Conservation (phyloP, 2,329 filamentous ascomycete genomes). For the Fusarium sp. region DNA sequence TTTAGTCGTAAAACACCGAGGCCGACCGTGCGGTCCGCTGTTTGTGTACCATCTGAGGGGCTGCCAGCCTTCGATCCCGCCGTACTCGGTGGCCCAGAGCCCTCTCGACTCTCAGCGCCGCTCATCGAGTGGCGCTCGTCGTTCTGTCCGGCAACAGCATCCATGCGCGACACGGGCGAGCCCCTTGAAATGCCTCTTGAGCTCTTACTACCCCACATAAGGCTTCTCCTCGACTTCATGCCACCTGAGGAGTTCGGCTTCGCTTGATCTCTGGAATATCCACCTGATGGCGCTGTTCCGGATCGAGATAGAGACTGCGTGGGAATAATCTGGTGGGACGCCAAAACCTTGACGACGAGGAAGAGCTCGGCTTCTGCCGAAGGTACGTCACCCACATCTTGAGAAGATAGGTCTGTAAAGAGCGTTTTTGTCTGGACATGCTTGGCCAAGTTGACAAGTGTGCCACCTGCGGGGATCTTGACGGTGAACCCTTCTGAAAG, state of each 20-base stretch:
- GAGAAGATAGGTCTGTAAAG: slow-evolving; percentile 85
- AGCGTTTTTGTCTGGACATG: slow-evolving; percentile 82
- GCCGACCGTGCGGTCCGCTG: slow-evolving; percentile 71
- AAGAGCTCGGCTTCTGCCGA: slow-evolving; percentile 80
- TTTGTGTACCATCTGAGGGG: slow-evolving; percentile 44
- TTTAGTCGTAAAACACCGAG: slow-evolving; percentile 83
- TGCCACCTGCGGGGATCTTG: slow-evolving; percentile 79
- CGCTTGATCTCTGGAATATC: slow-evolving; percentile 57
- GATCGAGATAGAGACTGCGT: slow-evolving; percentile 64
- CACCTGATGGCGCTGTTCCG: slow-evolving; percentile 57
- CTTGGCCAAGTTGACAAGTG: slow-evolving; percentile 72
- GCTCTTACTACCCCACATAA: slow-evolving; percentile 76
- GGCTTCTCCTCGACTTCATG: slow-evolving; percentile 69
- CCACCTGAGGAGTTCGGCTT: slow-evolving; percentile 63
- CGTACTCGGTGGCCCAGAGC: slow-evolving; percentile 63
- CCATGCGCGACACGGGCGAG: slow-evolving; percentile 61
- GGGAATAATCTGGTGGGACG: slow-evolving; percentile 62
- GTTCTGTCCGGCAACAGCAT: slow-evolving; percentile 66
- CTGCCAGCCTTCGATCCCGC: slow-evolving; percentile 60
- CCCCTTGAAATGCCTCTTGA: slow-evolving; percentile 67
- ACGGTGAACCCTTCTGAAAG: slow-evolving; percentile 88
- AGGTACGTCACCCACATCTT: slow-evolving; percentile 73
- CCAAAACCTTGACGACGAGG: slow-evolving; percentile 83
- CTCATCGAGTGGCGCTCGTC: slow-evolving; percentile 55
- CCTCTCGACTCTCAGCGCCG: slow-evolving; percentile 59